These are phyloP conservation scores for Thalassiosira livingstoniorum DNA, from an alignment of 352 stramenopile genomes.

Conservation along the genomic window DNA sequence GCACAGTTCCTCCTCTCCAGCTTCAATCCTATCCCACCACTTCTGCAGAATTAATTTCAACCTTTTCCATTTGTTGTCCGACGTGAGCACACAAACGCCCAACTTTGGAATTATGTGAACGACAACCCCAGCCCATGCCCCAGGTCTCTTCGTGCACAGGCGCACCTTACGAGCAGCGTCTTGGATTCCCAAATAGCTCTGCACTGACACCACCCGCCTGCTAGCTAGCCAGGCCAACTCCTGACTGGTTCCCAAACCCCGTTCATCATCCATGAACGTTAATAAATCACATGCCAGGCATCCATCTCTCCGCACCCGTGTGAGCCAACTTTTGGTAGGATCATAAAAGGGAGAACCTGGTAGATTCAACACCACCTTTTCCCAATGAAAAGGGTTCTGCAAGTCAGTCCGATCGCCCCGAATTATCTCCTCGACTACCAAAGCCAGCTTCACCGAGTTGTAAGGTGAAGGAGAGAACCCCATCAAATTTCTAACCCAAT, in stretches of 20 bases:
- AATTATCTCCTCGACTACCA: slow-evolving; percentile 2
- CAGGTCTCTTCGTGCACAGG: too few species aligned
- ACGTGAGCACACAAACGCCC: not conserved
- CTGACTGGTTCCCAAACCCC: too few species aligned
- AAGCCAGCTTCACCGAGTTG: slow-evolving; percentile 19
- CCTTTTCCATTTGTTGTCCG: slow-evolving; percentile 45
- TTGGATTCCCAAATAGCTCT: too few species aligned
- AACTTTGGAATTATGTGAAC: not conserved
- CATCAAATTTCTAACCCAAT: slow-evolving; percentile 56
- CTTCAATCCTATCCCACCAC: not conserved
- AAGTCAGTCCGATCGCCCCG: slow-evolving; percentile 20
- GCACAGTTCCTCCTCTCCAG: slow-evolving; percentile 14
- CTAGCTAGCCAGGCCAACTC: too few species aligned
- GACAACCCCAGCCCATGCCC: too few species aligned
- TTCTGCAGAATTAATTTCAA: too few species aligned
- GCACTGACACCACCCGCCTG: too few species aligned
- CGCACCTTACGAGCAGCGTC: too few species aligned
- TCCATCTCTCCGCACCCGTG: slow-evolving; percentile 11
- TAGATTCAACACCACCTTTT: slow-evolving; percentile 42
- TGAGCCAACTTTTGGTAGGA: slow-evolving; percentile 45
- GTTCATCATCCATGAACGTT: too few species aligned
- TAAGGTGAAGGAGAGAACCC: slow-evolving; percentile 55
- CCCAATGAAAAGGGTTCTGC: slow-evolving; percentile 51
- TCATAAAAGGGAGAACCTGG: slow-evolving; percentile 50
- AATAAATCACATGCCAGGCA: slow-evolving; percentile 36